Conservation (phyloP, 1,284 basidiomycete genomes). For the Apiotrichum gamsii region DNA sequence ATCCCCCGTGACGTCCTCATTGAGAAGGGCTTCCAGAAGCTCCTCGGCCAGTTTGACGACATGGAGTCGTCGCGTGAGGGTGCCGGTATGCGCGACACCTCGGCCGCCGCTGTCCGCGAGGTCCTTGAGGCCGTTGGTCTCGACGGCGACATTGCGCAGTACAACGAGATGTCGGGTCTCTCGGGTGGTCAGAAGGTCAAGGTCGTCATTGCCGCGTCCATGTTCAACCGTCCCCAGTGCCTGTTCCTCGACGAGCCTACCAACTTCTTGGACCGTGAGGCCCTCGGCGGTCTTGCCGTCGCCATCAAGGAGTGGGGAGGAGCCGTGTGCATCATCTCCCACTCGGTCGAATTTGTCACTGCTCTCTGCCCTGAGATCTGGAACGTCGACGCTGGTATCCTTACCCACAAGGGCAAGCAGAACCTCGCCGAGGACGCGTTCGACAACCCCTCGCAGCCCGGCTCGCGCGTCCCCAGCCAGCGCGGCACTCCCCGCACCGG, state of each 20-base stretch:
- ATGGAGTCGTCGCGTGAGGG: conserved; percentile 91
- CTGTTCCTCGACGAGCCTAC: conserved; percentile 76
- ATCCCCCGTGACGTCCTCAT: conserved; percentile 83
- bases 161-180: conserved; percentile 87
- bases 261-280: conserved; percentile 78
- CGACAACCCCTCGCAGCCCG: conserved; percentile 47
- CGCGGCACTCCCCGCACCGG: conserved; percentile 43
- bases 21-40: conserved; percentile 81
- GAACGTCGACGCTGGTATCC: conserved; percentile 54
- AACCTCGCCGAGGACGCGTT: conserved; percentile 73
- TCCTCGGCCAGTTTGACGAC: conserved; percentile 94
- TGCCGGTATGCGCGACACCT: conserved; percentile 78
- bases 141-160: conserved; percentile 94
- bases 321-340: conserved; percentile 94
- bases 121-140: conserved; percentile 91
- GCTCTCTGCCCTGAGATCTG: conserved; percentile 65
- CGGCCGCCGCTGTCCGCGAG: conserved; percentile 71
- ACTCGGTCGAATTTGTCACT: conserved; percentile 82
- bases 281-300: conserved; percentile 72
- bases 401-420: conserved; percentile 82
- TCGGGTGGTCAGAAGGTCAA: conserved; percentile 90
- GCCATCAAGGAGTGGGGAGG: conserved; percentile 96
- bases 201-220: conserved; percentile 85
- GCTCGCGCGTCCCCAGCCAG: conserved; percentile 37
- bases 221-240: conserved; percentile 68